Evolutionary conservation across 306 rosid genomes (phyloP).

Genomic region (Styphnolobium japonicum): DNA sequence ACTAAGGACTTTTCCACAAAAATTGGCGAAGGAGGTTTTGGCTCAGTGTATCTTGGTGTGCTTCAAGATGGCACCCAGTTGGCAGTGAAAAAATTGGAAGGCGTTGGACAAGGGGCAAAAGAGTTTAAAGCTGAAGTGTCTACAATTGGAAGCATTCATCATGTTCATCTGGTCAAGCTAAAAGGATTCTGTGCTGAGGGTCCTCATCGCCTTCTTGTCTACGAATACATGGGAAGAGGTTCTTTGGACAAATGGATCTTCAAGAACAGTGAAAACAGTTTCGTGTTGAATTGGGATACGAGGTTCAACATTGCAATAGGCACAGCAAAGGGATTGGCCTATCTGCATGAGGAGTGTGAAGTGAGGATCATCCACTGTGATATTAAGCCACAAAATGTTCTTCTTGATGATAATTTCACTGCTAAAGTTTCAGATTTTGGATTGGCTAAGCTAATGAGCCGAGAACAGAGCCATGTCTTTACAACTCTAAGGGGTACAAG

Average conservation of each 20-base stretch:
- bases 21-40: slow-evolving; percentile 93
- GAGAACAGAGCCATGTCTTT: slow-evolving; percentile 87
- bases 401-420: slow-evolving; percentile 64
- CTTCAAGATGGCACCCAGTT: slow-evolving; percentile 69
- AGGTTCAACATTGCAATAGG: slow-evolving; percentile 85
- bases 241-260: slow-evolving; percentile 79
- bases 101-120: slow-evolving; percentile 84
- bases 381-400: slow-evolving; percentile 88
- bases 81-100: slow-evolving; percentile 95
- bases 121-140: slow-evolving; percentile 90
- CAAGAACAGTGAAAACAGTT: slow-evolving; percentile 48
- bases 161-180: slow-evolving; percentile 72
- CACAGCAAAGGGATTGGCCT: slow-evolving; percentile 87
- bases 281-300: slow-evolving; percentile 69
- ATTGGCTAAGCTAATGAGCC: slow-evolving; percentile 81
- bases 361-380: slow-evolving; percentile 81
- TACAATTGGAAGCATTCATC: slow-evolving; percentile 89
- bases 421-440: slow-evolving; percentile 93
- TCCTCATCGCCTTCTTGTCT: slow-evolving; percentile 65
- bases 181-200: slow-evolving; percentile 67
- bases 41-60: slow-evolving; percentile 80
- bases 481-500: slow-evolving; percentile 89
- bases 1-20: slow-evolving; percentile 69
- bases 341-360: slow-evolving; percentile 94
- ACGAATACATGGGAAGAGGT: slow-evolving; percentile 75